These are phyloP conservation scores for Puccinellia tenuiflora DNA, from an alignment of 176 grass and related monocot genomes.

Conservation along the genomic window DNA sequence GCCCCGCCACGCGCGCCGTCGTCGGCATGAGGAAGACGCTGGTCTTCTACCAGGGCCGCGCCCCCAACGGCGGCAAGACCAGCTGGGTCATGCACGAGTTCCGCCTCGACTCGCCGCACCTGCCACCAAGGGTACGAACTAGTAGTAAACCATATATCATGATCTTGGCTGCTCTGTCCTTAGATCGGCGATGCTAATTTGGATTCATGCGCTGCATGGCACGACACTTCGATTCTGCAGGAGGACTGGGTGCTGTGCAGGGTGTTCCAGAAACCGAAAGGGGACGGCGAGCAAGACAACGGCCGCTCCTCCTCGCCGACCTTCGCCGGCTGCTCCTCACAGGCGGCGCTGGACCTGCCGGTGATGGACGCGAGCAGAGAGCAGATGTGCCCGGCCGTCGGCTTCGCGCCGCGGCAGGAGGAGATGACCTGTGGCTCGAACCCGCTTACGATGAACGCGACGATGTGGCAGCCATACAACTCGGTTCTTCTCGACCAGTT, in stretches of 20 bases:
- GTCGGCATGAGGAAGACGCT: conserved; percentile 91
- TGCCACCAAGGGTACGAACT: conserved; percentile 47
- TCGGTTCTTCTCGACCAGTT: conserved; percentile 24
- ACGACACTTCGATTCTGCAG: conserved; percentile 16
- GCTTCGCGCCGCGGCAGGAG: not conserved
- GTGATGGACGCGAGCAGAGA: conserved; percentile 26
- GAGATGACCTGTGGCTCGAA: conserved; percentile 13
- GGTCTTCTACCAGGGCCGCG: conserved; percentile 83
- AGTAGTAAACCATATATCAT: not conserved
- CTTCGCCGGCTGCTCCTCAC: conserved; percentile 17
- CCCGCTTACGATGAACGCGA: conserved; percentile 18
- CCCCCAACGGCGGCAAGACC: conserved; percentile 73
- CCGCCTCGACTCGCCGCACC: conserved; percentile 63
- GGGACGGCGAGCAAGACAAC: conserved; percentile 41
- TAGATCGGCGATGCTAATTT: not conserved
- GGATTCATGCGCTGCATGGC: not conserved
- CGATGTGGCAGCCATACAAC: conserved; percentile 36
- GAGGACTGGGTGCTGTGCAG: conserved; percentile 93
- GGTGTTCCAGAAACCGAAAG: conserved; percentile 76
- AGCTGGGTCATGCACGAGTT: conserved; percentile 93
- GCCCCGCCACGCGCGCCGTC: conserved; percentile 25
- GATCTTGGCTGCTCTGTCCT: not conserved
- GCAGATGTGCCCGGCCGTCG: conserved; percentile 13
- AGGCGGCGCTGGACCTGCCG: conserved; percentile 2
- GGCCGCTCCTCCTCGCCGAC: conserved; percentile 20